Base-by-base conservation (phyloP, 1,284 basidiomycete genomes). In the Malassezia equina region DNA sequence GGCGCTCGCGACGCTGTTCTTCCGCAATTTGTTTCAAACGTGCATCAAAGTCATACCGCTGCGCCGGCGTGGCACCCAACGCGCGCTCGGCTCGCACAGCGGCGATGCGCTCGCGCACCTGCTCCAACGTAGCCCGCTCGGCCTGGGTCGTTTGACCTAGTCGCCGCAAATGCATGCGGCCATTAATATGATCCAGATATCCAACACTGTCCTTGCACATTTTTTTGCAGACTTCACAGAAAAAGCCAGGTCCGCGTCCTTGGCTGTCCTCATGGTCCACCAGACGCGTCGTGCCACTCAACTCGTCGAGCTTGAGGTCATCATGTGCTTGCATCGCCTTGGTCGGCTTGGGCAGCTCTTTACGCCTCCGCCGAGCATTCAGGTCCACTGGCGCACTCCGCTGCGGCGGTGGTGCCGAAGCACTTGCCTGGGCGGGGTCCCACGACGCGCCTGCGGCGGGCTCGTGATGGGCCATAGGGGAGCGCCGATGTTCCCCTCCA, bases 101-200 rank as follows among this genome's bases (percentile, higher is more conserved):
- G 0, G 86, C 86, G 77, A 98, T 91, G 59, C 87, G 84, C 8
- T 83, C 84, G 46, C 89, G 84, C 34, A 98, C 94, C 77, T 96
- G 88, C 58, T 86, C 83, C 17, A 96, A 77, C 0, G 90, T 93
- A 2, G 90, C 94, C 19, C 90, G 83, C 63, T 84, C 85, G 52
- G 94, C 81, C 59, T 85, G 85, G 8, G 93, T 98, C 1, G 88
- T 88, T 77, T 98, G 94, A 19, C 93, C 94, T n/a, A 98, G 74
- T 28, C 81, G 82, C 50, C 88, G 83, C 46, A 98, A 78, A 79
- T 98, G 94, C 59, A 84, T 83, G 77, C 90, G 81, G 45, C 88
- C 85, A 76, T 98, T 99, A 54, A 99, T 83, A 75, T 99, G 94
- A 75, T 98, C 93, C 47, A 99, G 79, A 74, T 96, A 98, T 1